A percentile compares a stretch with the other conserved stretches of the same genome.
These are phyloP conservation scores for Rhodotorula sp. DNA, from an alignment of 1,284 basidiomycete species.

Conservation along the genomic window DNA sequence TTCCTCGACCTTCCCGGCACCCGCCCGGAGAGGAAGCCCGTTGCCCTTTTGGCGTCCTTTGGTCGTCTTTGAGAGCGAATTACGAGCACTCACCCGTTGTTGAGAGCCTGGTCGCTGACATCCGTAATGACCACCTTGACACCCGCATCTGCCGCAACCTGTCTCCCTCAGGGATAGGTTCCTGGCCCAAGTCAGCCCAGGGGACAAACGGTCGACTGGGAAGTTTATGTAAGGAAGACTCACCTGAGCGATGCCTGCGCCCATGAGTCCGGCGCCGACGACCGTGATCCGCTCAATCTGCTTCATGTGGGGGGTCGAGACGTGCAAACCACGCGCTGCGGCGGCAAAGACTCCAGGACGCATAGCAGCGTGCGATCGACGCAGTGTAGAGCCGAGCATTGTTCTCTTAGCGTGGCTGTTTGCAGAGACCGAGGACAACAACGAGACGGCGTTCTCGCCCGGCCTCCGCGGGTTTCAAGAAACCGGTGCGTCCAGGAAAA, in stretches of 20 bases:
- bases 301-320: background rate
- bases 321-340: background rate
- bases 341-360: background rate
- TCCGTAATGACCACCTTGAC: slow-evolving; percentile 53
- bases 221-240: background rate
- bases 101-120: slow-evolving; percentile 52
- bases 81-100: slow-evolving; percentile 52
- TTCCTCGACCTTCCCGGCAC: no score
- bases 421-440: no score
- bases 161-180: background rate
- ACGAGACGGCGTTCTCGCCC: no score
- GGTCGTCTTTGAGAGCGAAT: background rate
- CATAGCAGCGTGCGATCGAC: background rate
- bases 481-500: no score
- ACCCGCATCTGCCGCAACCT: slow-evolving; percentile 54
- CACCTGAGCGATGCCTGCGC: slow-evolving; percentile 55
- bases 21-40: background rate
- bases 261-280: slow-evolving; percentile 52
- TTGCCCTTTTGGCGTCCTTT: background rate
- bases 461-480: no score
- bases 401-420: no score
- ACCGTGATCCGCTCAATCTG: slow-evolving; percentile 31
- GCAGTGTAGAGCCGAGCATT: background rate
- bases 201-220: background rate
- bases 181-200: background rate